A percentile compares a stretch with the other conserved stretches of the same genome.
Evolutionary conservation across 208 protist species (phyloP).

Genomic region (Trypanosoma lewisi): DNA sequence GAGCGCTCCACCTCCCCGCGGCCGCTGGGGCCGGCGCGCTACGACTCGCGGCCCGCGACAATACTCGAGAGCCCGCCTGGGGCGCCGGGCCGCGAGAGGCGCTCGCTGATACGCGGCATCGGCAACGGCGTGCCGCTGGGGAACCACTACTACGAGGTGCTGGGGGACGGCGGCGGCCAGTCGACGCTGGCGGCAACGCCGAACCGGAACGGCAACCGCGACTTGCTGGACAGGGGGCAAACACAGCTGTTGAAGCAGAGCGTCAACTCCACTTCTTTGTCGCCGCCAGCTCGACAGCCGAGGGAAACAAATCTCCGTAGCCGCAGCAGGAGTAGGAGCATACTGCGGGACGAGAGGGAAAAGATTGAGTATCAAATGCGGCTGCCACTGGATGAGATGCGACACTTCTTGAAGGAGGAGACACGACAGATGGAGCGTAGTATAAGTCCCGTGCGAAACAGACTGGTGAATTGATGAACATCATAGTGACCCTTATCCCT

Average conservation of each 20-base stretch:
- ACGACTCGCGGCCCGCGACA: conserved; percentile 1
- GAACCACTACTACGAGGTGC: neutral
- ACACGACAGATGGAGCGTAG: conserved; percentile 25
- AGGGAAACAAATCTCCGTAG: neutral
- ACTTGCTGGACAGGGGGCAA: neutral
- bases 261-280: neutral
- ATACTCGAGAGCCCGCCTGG: conserved; percentile 8
- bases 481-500: neutral
- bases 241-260: neutral
- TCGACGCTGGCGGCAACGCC: neutral
- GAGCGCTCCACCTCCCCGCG: conserved; percentile 8
- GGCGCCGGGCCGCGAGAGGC: neutral
- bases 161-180: neutral
- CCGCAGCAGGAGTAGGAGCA: conserved; percentile 28
- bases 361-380: conserved; percentile 45
- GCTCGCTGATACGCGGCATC: neutral
- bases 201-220: neutral
- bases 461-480: neutral
- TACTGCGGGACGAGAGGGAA: conserved; percentile 61
- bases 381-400: conserved; percentile 59
- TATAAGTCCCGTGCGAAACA: conserved; percentile 24
- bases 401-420: conserved; percentile 45
- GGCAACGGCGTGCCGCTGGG: neutral
- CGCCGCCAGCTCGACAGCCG: neutral
- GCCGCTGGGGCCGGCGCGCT: neutral